phyloP scores from a whole-genome alignment of 1,139 yeast species.

The Kazachstania sp. region DNA sequence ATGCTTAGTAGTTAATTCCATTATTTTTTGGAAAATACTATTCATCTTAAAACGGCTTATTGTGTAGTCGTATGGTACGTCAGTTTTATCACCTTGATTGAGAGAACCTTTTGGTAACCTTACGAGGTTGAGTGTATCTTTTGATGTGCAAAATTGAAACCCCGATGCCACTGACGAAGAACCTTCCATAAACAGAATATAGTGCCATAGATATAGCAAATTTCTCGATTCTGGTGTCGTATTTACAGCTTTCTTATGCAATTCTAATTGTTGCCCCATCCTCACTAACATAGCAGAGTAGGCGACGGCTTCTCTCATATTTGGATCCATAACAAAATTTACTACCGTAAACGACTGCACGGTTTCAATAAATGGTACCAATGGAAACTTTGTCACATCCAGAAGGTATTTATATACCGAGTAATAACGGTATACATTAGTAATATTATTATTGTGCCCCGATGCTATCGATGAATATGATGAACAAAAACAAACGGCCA shows the following conservation, averaged over 20 bases:
- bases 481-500: conserved; percentile 21
- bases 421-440: conserved; percentile 20
- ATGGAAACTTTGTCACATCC: conserved; percentile 17
- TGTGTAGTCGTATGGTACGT: conserved; percentile 16
- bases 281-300: conserved; percentile 23
- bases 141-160: conserved; percentile 17
- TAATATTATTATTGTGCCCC: conserved; percentile 15
- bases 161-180: conserved; percentile 27
- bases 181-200: conserved; percentile 23
- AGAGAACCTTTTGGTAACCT: conserved; percentile 8
- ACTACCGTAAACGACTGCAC: conserved; percentile 18
- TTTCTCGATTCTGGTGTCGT: background rate
- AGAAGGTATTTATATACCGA: conserved; percentile 15
- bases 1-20: conserved; percentile 13
- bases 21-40: conserved; percentile 14
- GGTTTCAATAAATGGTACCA: conserved; percentile 15
- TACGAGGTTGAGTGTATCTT: conserved; percentile 10
- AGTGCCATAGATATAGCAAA: conserved; percentile 19
- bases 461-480: conserved; percentile 22
- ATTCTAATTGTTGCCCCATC: conserved; percentile 22
- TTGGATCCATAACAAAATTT: conserved; percentile 25
- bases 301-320: conserved; percentile 21
- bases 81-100: background rate
- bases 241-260: conserved; percentile 9
- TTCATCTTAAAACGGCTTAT: conserved; percentile 22